Conservation (phyloP, 495 filamentous ascomycete species). For the Opeltia flavorubescens region DNA sequence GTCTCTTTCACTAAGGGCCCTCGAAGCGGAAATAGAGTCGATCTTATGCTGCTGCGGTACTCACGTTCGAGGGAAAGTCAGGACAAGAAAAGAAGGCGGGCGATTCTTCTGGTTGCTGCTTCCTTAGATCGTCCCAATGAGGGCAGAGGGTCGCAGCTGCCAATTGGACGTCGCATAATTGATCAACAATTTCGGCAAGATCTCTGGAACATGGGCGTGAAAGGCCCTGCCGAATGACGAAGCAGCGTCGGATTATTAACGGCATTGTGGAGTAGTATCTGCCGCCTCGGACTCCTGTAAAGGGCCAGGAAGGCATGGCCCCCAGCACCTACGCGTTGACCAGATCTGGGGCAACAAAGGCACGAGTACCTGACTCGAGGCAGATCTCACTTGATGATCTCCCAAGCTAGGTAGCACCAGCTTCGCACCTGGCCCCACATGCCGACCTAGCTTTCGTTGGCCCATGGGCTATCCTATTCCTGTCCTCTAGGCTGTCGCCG, state of each 20-base stretch:
- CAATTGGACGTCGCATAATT: conserved; percentile 2
- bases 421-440: conserved; percentile 1
- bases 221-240: not conserved
- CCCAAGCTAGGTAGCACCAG: not conserved
- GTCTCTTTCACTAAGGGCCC: not conserved
- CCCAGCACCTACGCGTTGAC: not conserved
- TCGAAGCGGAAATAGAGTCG: not conserved
- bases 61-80: not conserved
- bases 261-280: not conserved
- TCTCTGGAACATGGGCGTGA: not conserved
- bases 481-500: not conserved
- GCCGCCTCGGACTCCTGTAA: not conserved
- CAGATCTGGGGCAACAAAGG: not conserved
- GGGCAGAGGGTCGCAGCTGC: conserved; percentile 2
- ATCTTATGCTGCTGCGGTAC: not conserved
- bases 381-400: conserved; percentile 1
- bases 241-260: not conserved
- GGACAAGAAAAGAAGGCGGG: not conserved
- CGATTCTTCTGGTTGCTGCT: not conserved
- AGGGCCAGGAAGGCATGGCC: not conserved
- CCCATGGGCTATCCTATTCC: not conserved
- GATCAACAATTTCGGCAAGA: conserved; percentile 2
- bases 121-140: conserved; percentile 1
- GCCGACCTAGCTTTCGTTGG: not conserved
- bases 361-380: conserved; percentile 1